Evolutionary conservation across 1,284 basidiomycete genomes (phyloP).

Genomic region (Malassezia equina): DNA sequence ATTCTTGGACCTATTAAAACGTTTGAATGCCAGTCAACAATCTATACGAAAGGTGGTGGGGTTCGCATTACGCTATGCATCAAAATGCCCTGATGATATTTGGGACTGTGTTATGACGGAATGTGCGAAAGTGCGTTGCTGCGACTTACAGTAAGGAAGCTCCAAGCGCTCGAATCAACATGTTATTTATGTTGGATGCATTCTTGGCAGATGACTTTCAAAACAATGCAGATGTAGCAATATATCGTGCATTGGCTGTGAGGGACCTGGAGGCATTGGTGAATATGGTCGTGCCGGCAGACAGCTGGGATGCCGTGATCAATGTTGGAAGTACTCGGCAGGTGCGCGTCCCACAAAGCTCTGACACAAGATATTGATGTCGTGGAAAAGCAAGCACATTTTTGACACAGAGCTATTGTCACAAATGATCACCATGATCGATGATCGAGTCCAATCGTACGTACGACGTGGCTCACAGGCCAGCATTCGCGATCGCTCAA

Average conservation of each 20-base stretch:
- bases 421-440: not conserved
- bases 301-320: conserved; percentile 23
- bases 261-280: conserved; percentile 18
- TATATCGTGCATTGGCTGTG: conserved; percentile 14
- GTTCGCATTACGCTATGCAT: conserved; percentile 75
- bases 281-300: conserved; percentile 19
- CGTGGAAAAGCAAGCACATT: conserved; percentile 17
- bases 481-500: conserved; percentile 48
- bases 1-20: conserved; percentile 37
- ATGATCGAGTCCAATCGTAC: conserved; percentile 3
- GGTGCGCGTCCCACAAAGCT: not conserved
- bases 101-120: conserved; percentile 91
- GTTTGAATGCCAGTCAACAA: conserved; percentile 57
- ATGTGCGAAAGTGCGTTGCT: conserved; percentile 21
- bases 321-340: conserved; percentile 18
- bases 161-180: conserved; percentile 81
- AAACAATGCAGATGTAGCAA: conserved; percentile 8
- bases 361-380: conserved; percentile 15
- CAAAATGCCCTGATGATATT: conserved; percentile 68
- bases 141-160: conserved; percentile 58
- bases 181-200: conserved; percentile 80
- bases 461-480: conserved; percentile 2
- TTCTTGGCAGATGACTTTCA: conserved; percentile 49
- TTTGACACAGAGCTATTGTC: conserved; percentile 10
- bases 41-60: conserved; percentile 80